Percentiles rank a stretch among this genome's conserved stretches.
Conservation (phyloP, 345 rosid species). For the Physaria fendleri region DNA sequence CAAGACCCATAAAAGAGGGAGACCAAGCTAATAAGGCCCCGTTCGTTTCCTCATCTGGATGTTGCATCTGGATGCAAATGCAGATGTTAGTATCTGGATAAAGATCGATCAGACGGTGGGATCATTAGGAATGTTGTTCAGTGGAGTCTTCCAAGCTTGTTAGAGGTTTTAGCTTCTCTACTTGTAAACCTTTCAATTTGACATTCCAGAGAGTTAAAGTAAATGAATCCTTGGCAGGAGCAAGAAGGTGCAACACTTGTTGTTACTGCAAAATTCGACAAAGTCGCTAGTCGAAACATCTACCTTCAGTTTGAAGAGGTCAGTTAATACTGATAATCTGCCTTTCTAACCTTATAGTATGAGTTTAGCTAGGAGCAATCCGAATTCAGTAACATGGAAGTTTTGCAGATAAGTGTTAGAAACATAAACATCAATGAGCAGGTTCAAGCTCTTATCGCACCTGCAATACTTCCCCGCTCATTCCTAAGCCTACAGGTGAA, state of each 20-base stretch:
- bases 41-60: too few relatives aligned
- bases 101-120: slow-evolving; percentile 59
- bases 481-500: slow-evolving; percentile 71
- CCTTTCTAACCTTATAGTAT: background rate
- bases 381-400: background rate
- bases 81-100: too few relatives aligned
- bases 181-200: background rate
- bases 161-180: slow-evolving; percentile 48
- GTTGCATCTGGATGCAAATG: too few relatives aligned
- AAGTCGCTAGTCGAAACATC: slow-evolving; percentile 66
- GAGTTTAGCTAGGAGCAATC: background rate
- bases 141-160: slow-evolving; percentile 77
- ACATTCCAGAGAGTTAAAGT: background rate
- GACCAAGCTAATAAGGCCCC: background rate
- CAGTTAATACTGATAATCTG: slow-evolving; percentile 35
- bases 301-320: slow-evolving; percentile 94
- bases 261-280: slow-evolving; percentile 76
- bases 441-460: slow-evolving; percentile 77
- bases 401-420: slow-evolving; percentile 64
- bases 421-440: slow-evolving; percentile 68
- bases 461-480: slow-evolving; percentile 78
- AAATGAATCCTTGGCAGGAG: slow-evolving; percentile 44
- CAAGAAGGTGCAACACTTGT: slow-evolving; percentile 86
- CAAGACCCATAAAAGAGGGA: background rate
- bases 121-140: slow-evolving; percentile 64